Evolutionary conservation across 352 stramenopile species (phyloP), one percentile per base, ranked within the genome.

Genomic region (Phytophthora sp.): DNA sequence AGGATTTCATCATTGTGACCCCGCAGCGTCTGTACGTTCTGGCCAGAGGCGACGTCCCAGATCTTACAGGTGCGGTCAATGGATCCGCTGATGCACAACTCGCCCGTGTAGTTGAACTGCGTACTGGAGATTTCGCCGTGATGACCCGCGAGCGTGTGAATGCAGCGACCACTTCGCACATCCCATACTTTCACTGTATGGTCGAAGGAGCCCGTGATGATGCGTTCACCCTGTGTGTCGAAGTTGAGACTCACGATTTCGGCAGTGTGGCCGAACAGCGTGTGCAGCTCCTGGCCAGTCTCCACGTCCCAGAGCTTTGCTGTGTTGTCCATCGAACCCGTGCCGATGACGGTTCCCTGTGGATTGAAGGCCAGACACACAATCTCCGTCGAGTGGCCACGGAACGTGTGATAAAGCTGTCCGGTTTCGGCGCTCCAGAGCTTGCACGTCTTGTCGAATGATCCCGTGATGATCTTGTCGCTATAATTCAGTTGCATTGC

Each of bases 361-460:
- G 95, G 93, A 38, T 98, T 96, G 79, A 99, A 98, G 4, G 87
- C 93, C n/a, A 98, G 67, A 73, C 95, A 98, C 31, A 98, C 95
- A 53, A 99, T 98, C 77, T 99, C 95, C 26, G 93, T 98, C 58
- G 89, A 94, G 64, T 99, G 95, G 1, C 96, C 95, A 20, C 92
- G 85, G 63, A 97, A 98, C 8, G 95, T 98, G 86, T 98, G 94
- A 63, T 97, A 96, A 11, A 98, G 75, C 44, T 98, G 85, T 4
- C 94, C 95, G 2, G 90, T 98, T 54, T 98, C 88, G 26, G 93
- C 92, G 63, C 92, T 97, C 95, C 96, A 99, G 24, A 99, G 79
- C 71, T 98, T 98, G 72, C 90, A 97, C 20, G 96, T 98, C 78
- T 98, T 98, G 76, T 98, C 94, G 54, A 98, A 98, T 11, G 85